Percentiles rank a stretch among this genome's conserved stretches.
Conservation (phyloP, 2,329 filamentous ascomycete genomes). For the Trichoderma sp. region DNA sequence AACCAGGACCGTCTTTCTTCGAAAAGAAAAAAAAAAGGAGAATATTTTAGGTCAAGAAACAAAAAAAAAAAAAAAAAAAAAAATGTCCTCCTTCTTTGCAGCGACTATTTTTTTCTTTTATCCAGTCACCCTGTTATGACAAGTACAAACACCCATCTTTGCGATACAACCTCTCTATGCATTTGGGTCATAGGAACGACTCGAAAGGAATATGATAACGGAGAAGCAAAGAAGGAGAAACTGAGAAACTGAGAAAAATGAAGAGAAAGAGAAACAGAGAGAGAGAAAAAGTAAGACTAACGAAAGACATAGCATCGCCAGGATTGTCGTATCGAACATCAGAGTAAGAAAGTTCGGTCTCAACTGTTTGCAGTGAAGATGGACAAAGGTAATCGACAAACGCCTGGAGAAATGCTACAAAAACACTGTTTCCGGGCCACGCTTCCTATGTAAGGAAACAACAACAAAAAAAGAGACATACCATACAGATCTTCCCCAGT, state of each 20-base stretch:
- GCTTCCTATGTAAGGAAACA: constrained; percentile 32
- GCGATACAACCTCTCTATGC: not conserved
- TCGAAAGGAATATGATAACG: not conserved
- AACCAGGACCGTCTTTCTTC: constrained; percentile 14
- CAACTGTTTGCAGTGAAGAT: constrained; percentile 27
- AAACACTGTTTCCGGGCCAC: constrained; percentile 39
- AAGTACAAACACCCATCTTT: not conserved
- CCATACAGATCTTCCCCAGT: constrained; percentile 12
- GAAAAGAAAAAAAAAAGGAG: not conserved
- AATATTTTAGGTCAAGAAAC: not conserved
- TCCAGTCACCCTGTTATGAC: not conserved
- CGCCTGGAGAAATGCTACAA: constrained; percentile 44
- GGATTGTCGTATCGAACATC: constrained; percentile 20
- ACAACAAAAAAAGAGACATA: constrained; percentile 19
- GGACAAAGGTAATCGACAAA: constrained; percentile 29
- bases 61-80: not conserved
- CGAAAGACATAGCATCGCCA: constrained; percentile 26
- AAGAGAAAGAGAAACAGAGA: not conserved
- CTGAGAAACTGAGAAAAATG: not conserved
- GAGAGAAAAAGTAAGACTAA: constrained; percentile 10
- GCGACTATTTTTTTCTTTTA: not conserved
- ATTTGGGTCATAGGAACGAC: not conserved
- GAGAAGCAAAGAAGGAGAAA: not conserved
- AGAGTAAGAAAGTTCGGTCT: constrained; percentile 25
- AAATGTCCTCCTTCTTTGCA: not conserved